A percentile compares a stretch with the other conserved stretches of the same genome.
Evolutionary conservation across 2,329 filamentous ascomycete species (phyloP).

Genomic region (Alternaria arborescens): DNA sequence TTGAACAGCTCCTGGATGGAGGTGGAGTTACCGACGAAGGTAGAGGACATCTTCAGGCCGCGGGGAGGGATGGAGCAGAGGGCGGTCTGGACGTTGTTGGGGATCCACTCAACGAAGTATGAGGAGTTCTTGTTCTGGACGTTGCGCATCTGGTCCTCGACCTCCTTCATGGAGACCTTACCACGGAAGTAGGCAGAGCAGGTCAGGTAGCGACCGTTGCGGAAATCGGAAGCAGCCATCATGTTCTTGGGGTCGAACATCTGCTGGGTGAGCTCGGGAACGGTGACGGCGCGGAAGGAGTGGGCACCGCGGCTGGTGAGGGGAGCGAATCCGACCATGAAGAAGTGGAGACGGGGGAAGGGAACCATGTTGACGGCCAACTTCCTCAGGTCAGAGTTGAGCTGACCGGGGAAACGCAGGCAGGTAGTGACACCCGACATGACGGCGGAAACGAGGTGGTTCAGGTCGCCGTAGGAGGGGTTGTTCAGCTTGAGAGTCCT

Average conservation of each 20-base stretch:
- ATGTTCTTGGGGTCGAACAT: slow-evolving; percentile 99
- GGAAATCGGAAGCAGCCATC: slow-evolving; percentile 99
- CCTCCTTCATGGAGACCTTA: slow-evolving; percentile 99
- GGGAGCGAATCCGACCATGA: slow-evolving; percentile 99
- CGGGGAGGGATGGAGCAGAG: slow-evolving; percentile 98
- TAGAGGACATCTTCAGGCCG: slow-evolving; percentile 98
- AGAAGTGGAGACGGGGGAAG: slow-evolving; percentile 99
- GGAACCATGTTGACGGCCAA: slow-evolving; percentile 99
- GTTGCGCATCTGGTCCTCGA: slow-evolving; percentile 99
- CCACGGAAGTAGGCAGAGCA: slow-evolving; percentile 99
- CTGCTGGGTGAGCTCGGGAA: slow-evolving; percentile 98
- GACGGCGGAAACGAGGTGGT: slow-evolving; percentile 99
- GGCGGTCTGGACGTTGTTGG: slow-evolving; percentile 99
- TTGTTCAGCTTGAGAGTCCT: slow-evolving; percentile 98
- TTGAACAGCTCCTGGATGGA: slow-evolving; percentile 99
- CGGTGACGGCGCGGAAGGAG: slow-evolving; percentile 97
- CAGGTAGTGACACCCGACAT: slow-evolving; percentile 99
- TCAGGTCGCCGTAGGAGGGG: slow-evolving; percentile 98
- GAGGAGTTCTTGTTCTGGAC: slow-evolving; percentile 99
- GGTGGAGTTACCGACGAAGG: slow-evolving; percentile 99
- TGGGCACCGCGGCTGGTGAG: slow-evolving; percentile 90
- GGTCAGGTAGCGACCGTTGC: slow-evolving; percentile 98
- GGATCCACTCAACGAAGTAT: slow-evolving; percentile 99
- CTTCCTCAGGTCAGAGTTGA: slow-evolving; percentile 99
- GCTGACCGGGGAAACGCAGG: slow-evolving; percentile 98